Evolutionary conservation across 306 rosid species (phyloP), one percentile per base, ranked within the genome.

Genomic region (Gleditsia sinensis): DNA sequence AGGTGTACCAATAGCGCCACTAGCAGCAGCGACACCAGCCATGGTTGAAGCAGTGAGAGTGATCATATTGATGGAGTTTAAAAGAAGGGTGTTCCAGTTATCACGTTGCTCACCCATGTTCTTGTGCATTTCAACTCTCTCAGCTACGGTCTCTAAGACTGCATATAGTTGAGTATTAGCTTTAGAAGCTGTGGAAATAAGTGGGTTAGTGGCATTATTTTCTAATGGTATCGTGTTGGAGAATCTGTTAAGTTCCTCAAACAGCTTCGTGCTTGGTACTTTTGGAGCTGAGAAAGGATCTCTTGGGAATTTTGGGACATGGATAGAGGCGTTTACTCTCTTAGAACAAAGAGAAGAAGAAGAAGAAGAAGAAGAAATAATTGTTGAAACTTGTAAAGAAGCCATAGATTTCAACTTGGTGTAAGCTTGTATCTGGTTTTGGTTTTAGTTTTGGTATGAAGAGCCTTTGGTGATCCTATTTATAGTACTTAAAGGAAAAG

Each of bases 11-110:
- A 46, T 48, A 3, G 43, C 48, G 5, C 40, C 79, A 48, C 9
- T 43, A 1, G 71, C 32, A 20, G 90, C 73, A 0, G 87, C 88
- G 17, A 85, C 34, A 27, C 84, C 90, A 0, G 85, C 69, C 71
- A 88, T 67, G 42, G 87, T 42, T 6, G 96, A n/a, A 9, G 93
- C 92, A 0, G 91, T 59, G 53, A 91, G 96, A 55, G 91, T 91
- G 8, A 91, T 81, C 83, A 80, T 79, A 43, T 88, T 91, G 62
- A 85, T 62, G 73, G 91, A 86, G 62, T 85, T 86, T 0, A 91
- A 24, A 0, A 88, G 69, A 40, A 88, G 93, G 7, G 71, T 24
- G 36, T 91, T 86, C 96, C 93, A 91, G 61, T 91, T 88, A 19
- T 83, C 75, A 0, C 96, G 81, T 21, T 86, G 90, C 2, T 79